phyloP scores from a whole-genome alignment of 306 rosid genomes.

The Malus domestica region DNA sequence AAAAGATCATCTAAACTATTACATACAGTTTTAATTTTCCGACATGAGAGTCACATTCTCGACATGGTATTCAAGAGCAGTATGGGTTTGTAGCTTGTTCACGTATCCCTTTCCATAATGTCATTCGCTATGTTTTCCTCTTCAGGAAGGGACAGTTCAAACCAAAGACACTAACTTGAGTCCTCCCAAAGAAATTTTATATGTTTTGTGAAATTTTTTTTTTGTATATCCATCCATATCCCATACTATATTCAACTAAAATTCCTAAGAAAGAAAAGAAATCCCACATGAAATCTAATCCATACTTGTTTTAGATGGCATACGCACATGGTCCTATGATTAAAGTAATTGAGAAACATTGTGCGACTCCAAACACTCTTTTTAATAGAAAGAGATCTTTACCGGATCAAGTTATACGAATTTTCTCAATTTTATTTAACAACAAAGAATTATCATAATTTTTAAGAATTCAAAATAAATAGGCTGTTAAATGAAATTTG shows the following conservation, averaged over 20 bases:
- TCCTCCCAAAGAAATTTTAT: conserved; percentile 17
- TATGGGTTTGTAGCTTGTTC: conserved; percentile 5
- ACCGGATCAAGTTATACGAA: no score
- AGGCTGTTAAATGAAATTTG: no score
- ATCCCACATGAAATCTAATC: conserved; percentile 55
- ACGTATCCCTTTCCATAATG: conserved; percentile 4
- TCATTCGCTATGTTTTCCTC: background rate
- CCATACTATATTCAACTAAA: conserved; percentile 15
- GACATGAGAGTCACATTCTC: background rate
- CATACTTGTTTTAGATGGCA: conserved; percentile 31
- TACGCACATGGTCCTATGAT: conserved; percentile 42
- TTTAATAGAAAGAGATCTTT: background rate
- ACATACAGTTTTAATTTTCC: background rate
- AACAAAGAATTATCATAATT: accelerated
- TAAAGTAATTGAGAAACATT: background rate
- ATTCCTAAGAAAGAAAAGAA: conserved; percentile 6
- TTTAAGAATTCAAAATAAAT: accelerated
- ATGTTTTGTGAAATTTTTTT: background rate
- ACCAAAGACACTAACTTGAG: conserved; percentile 5
- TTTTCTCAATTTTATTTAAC: accelerated
- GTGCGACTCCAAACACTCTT: background rate
- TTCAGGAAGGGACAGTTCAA: conserved; percentile 14
- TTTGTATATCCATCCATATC: background rate
- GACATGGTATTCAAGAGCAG: background rate
- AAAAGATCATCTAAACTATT: no score